A percentile compares a stretch with the other conserved stretches of the same genome.
Evolutionary conservation across 2,329 filamentous ascomycete genomes (phyloP).

Genomic region (Fusarium palustre): DNA sequence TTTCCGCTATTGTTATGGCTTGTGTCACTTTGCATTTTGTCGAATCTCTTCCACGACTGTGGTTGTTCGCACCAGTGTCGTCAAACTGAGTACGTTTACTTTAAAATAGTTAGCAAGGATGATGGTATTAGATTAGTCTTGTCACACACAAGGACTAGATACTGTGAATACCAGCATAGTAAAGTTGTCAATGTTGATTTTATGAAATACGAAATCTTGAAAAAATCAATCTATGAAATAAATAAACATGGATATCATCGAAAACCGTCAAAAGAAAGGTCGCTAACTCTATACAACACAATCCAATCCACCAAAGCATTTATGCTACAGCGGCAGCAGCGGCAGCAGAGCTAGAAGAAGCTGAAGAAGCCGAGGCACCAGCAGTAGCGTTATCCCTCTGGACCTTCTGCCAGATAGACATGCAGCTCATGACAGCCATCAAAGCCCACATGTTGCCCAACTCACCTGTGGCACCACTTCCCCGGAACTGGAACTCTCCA

Average conservation of each 20-base stretch:
- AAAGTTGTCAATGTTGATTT: background rate
- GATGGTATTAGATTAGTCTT: too few species aligned
- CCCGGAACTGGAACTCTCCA: conserved; percentile 45
- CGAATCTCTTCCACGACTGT: background rate
- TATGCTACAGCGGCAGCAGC: background rate
- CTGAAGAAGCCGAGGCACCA: conserved; percentile 5
- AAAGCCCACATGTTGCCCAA: conserved; percentile 41
- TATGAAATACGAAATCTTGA: background rate
- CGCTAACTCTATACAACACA: background rate
- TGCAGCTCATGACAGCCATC: conserved; percentile 46
- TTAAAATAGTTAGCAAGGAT: too few species aligned
- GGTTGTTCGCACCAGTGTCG: background rate
- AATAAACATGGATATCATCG: conserved; percentile 9
- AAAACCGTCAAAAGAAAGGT: background rate
- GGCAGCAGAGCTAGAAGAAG: conserved; percentile 3
- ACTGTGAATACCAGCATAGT: too few species aligned
- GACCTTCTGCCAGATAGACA: conserved; percentile 41
- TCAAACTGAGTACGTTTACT: background rate
- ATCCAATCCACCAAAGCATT: background rate
- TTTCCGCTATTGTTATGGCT: background rate
- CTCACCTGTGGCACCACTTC: conserved; percentile 46
- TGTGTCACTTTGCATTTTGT: background rate
- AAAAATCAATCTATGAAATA: background rate
- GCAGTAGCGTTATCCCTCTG: conserved; percentile 23
- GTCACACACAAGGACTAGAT: background rate